Base-by-base conservation (phyloP, 2,329 filamentous ascomycete genomes). In the Daldinia sp. region DNA sequence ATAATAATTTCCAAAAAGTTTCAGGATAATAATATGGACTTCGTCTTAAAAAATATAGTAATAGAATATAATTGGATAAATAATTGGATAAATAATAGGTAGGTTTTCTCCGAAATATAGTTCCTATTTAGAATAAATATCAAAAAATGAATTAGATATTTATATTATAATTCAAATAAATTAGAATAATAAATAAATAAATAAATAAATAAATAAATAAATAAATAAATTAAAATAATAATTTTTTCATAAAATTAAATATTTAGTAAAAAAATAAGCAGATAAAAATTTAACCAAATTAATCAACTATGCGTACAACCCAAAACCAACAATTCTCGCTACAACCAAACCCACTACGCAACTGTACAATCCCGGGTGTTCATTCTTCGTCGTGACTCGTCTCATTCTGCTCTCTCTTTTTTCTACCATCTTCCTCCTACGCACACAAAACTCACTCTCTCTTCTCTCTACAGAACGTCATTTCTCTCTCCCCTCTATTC, bases 321-420 rank as follows among this genome's bases (percentile, higher is more conserved):
- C 61, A 45, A 66, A 68, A 63, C 63, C 62, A 67, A 69, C 67
- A 67, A 48, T 61, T 60, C 57, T 66, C 29, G 62, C 62, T 64
- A 62, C 63, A 55, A 63, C 60, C 52, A 53, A 66, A 51, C 63
- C 61, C 63, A 63, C 60, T 25, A 58, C 59, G 59, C 63, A 66
- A 63, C 48, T 53, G 48, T 60, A 53, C 57, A 63, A 53, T 61
- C 27, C 45, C 48, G 34, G 55, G 45, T 59, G 52, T 63, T 66
- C 59, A 50, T 65, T 47, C 19, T 60, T 61, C 55, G 59, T 63
- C 57, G 64, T 66, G 56, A 61, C 64, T 69, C 63, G 61, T 69
- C 65, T 67, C 61, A 53, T 63, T 63, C 52, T 58, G 47, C 43
- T 64, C 56, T 57, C 39, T 50, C 45, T 62, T 48, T 48, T 25